A percentile compares a stretch with the other conserved stretches of the same genome.
These are phyloP conservation scores for Voacanga thouarsii DNA, from an alignment of 257 asterid species.

Conservation along the genomic window DNA sequence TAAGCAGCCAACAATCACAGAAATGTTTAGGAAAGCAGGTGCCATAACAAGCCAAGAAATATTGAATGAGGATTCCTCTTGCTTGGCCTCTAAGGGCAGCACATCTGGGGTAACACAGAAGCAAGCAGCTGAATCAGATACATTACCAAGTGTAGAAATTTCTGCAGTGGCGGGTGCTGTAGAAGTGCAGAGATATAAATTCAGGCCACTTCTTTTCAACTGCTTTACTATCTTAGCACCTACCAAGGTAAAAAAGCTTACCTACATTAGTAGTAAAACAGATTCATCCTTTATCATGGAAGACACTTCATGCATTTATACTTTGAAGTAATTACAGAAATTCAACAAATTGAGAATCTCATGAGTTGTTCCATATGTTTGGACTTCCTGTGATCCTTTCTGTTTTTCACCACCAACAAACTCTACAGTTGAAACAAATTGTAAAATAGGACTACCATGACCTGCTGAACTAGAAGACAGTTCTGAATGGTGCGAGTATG, in stretches of 20 bases:
- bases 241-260: slow-evolving; percentile 43
- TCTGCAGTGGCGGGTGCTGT: slow-evolving; percentile 48
- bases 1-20: slow-evolving; percentile 67
- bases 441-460: neutral
- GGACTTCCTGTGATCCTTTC: neutral
- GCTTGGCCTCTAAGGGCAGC: slow-evolving; percentile 31
- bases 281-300: neutral
- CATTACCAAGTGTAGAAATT: slow-evolving; percentile 40
- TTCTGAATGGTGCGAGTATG: neutral
- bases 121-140: slow-evolving; percentile 34
- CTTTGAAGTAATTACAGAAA: neutral
- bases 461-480: neutral
- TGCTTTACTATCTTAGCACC: slow-evolving; percentile 57
- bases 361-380: neutral
- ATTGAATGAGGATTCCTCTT: slow-evolving; percentile 36
- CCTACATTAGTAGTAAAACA: neutral
- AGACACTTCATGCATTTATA: neutral
- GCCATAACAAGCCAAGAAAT: slow-evolving; percentile 52
- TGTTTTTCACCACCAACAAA: neutral
- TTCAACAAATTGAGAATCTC: neutral
- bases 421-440: neutral
- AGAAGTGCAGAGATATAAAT: slow-evolving; percentile 65
- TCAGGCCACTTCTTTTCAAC: slow-evolving; percentile 71
- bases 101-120: slow-evolving; percentile 34
- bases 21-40: slow-evolving; percentile 59